Conservation (phyloP, 2,329 filamentous ascomycete species). For the Lachnellula occidentalis region DNA sequence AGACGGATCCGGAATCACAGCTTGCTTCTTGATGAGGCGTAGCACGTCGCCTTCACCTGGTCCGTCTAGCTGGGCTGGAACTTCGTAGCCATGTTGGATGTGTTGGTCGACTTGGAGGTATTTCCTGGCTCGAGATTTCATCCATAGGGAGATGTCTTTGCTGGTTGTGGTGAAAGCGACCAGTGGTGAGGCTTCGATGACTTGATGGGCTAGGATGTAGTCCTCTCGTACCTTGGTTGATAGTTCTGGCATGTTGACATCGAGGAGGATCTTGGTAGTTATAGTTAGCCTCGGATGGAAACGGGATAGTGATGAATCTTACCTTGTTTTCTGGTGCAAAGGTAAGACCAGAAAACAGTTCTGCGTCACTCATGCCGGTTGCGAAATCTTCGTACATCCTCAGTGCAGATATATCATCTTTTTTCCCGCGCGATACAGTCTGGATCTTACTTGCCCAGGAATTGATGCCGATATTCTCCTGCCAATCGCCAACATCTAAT, state of each 20-base stretch:
- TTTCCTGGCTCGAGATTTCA: constrained; percentile 26
- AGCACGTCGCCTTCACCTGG: constrained; percentile 22
- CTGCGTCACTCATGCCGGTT: constrained; percentile 59
- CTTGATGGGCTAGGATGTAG: constrained; percentile 47
- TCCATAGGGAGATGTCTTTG: constrained; percentile 24
- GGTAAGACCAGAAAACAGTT: constrained; percentile 42
- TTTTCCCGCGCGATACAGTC: constrained; percentile 7
- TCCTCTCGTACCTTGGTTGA: constrained; percentile 46
- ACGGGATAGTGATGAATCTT: constrained; percentile 1
- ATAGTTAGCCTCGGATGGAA: background rate
- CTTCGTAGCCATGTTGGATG: constrained; percentile 16
- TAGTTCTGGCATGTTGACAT: constrained; percentile 22
- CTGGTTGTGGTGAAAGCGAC: constrained; percentile 15
- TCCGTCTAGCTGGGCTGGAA: constrained; percentile 18
- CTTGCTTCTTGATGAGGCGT: constrained; percentile 17
- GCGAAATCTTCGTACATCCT: constrained; percentile 48
- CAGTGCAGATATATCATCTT: constrained; percentile 36
- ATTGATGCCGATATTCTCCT: constrained; percentile 36
- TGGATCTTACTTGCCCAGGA: constrained; percentile 34
- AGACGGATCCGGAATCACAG: constrained; percentile 4
- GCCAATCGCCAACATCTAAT: constrained; percentile 57
- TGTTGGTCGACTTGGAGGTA: constrained; percentile 26
- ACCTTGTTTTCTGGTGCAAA: constrained; percentile 26
- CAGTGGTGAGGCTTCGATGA: constrained; percentile 45
- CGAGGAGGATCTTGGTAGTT: constrained; percentile 20